Evolutionary conservation across 1,284 basidiomycete species (phyloP).

Genomic region (Cutaneotrichosporon spelunceum): DNA sequence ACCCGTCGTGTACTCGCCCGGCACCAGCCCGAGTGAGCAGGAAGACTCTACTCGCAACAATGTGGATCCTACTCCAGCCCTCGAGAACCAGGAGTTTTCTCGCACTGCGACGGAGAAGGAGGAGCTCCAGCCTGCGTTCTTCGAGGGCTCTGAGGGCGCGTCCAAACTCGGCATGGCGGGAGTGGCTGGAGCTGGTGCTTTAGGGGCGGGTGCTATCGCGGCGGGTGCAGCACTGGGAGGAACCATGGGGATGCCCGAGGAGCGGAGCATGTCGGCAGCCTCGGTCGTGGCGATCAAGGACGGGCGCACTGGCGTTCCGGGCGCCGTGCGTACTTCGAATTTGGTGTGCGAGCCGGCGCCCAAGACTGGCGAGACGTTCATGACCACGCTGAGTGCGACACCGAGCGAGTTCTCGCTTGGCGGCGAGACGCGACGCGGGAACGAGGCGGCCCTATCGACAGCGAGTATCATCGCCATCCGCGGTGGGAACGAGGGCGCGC

Average conservation of each 20-base stretch:
- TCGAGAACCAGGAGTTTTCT: too few species aligned
- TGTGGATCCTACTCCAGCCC: too few species aligned
- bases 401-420: neutral
- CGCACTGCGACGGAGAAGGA: neutral
- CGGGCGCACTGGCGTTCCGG: neutral
- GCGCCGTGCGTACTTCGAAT: neutral
- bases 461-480: slow-evolving; percentile 46
- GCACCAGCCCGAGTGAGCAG: too few species aligned
- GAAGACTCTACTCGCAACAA: too few species aligned
- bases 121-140: neutral
- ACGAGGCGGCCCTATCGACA: slow-evolving; percentile 35
- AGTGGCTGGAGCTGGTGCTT: neutral
- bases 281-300: slow-evolving; percentile 3
- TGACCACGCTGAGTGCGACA: neutral
- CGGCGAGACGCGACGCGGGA: slow-evolving; percentile 26
- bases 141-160: neutral
- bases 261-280: slow-evolving; percentile 1
- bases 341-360: slow-evolving; percentile 3
- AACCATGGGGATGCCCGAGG: neutral
- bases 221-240: neutral
- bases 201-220: neutral
- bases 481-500: slow-evolving; percentile 37
- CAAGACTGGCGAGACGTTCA: slow-evolving; percentile 9
- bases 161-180: neutral
- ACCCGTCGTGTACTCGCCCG: too few species aligned